phyloP scores from a whole-genome alignment of 2,329 filamentous ascomycete species.

The Sporothrix dimorphospora region DNA sequence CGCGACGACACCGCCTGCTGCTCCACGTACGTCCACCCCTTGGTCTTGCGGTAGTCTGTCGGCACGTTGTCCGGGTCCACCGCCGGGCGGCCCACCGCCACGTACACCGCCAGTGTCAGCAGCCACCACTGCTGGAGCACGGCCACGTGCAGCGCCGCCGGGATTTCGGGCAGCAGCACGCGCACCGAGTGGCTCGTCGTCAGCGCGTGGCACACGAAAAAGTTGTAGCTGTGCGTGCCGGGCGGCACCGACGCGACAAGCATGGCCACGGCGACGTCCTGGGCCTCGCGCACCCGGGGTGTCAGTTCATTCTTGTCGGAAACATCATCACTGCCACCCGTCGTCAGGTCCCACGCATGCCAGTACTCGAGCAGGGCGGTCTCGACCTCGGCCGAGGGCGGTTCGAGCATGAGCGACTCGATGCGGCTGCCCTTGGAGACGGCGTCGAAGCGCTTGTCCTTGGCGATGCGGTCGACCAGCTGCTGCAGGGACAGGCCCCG shows the following conservation, averaged over 20 bases:
- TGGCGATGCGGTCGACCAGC: slow-evolving; percentile 69
- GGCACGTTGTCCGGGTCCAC: slow-evolving; percentile 69
- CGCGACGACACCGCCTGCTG: slow-evolving; percentile 69
- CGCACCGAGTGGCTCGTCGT: slow-evolving; percentile 87
- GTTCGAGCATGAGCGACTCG: slow-evolving; percentile 65
- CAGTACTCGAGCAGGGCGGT: slow-evolving; percentile 80
- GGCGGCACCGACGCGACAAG: slow-evolving; percentile 63
- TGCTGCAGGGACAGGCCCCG: slow-evolving; percentile 65
- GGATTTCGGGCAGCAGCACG: slow-evolving; percentile 79
- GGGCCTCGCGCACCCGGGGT: slow-evolving; percentile 74
- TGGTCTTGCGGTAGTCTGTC: slow-evolving; percentile 60
- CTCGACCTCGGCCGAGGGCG: slow-evolving; percentile 50
- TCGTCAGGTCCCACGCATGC: slow-evolving; percentile 69
- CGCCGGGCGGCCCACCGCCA: slow-evolving; percentile 71
- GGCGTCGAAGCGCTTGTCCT: slow-evolving; percentile 70
- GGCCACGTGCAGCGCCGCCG: slow-evolving; percentile 69
- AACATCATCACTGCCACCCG: slow-evolving; percentile 52
- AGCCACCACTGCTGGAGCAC: slow-evolving; percentile 91
- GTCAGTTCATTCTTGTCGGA: slow-evolving; percentile 55
- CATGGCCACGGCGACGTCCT: slow-evolving; percentile 63
- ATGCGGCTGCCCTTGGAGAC: slow-evolving; percentile 58
- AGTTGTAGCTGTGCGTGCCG: slow-evolving; percentile 71
- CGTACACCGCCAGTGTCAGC: slow-evolving; percentile 75
- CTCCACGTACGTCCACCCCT: slow-evolving; percentile 76
- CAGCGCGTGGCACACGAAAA: slow-evolving; percentile 76